Base-by-base conservation (phyloP, 2,329 filamentous ascomycete genomes). In the Clarireedia monteithiana region DNA sequence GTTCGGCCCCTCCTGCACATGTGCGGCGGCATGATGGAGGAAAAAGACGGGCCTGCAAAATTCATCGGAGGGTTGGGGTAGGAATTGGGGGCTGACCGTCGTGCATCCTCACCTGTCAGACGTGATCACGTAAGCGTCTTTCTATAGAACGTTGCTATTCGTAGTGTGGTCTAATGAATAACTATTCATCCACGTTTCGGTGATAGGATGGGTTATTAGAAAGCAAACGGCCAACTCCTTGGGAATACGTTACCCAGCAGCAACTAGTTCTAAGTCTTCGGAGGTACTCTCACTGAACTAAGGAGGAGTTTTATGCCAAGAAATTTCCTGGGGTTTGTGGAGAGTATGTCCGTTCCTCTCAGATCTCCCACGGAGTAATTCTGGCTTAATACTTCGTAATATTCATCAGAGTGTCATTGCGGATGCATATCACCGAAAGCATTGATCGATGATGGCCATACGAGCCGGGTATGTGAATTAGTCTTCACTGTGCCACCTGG, bases 1-100 rank as follows among this genome's bases (percentile, higher is more conserved):
- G 34, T 30, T 36, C 30, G 51, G 39, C 42, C 51, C 50, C 23
- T 10, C n/a, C 36, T 54, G 52, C 52, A 49, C 52, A 49, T 54
- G 52, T 30, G 45, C 52, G 45, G 52, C 45, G 30, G 39, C 23
- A 36, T 52, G 38, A 14, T 51, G 20, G 27, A 10, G 7, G 12
- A 24, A 52, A 48, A 40, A 34, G 40, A 48, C 40, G 51, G 51
- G 30, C 20, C 14, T 27, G 20, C n/a, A 52, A 34, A 42, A 30
- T 27, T 38, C 39, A 46, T 46, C 50, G 38, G 38, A 44, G 40
- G 40, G 27, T 30, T 30, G 27, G 27, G 27, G 27, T 45, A 12
- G 10, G 45, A 15, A 26, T 53, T 48, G 34, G 51, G 51, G 51
- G 44, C 51, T 17, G 15, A 4, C 40, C 17, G 40, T 20, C n/a